Conservation (phyloP, 768 basidiomycete genomes). For the Pleurotus citrinopileatus region DNA sequence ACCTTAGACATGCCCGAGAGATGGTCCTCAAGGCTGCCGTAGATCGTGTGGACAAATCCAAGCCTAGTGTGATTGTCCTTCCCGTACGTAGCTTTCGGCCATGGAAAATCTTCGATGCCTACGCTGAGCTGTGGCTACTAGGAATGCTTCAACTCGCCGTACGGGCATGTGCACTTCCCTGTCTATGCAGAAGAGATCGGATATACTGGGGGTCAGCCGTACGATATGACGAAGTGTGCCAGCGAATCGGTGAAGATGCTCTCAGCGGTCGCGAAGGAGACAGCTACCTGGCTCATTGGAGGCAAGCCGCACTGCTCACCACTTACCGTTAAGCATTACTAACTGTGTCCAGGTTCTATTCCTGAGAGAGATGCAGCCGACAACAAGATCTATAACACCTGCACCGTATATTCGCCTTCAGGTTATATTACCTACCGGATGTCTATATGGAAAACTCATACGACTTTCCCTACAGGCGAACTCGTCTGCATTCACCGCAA, state of each 20-base stretch:
- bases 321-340: not conserved
- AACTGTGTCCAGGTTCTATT: slow-evolving; percentile 67
- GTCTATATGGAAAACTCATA: slow-evolving; percentile 10
- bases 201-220: slow-evolving; percentile 54
- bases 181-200: slow-evolving; percentile 79
- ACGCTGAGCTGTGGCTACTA: slow-evolving; percentile 22
- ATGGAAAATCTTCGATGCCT: not conserved
- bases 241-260: slow-evolving; percentile 85
- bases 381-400: slow-evolving; percentile 87
- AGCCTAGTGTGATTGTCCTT: slow-evolving; percentile 80
- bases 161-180: slow-evolving; percentile 78
- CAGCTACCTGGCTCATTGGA: slow-evolving; percentile 87
- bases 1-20: slow-evolving; percentile 78
- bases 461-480: slow-evolving; percentile 50
- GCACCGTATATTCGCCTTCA: slow-evolving; percentile 84
- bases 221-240: slow-evolving; percentile 48
- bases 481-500: slow-evolving; percentile 90
- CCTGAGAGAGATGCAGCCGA: slow-evolving; percentile 71
- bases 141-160: slow-evolving; percentile 91
- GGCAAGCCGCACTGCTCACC: slow-evolving; percentile 46
- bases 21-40: slow-evolving; percentile 73
- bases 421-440: slow-evolving; percentile 34
- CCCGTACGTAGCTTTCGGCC: slow-evolving; percentile 49
- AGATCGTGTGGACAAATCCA: slow-evolving; percentile 40
- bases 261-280: slow-evolving; percentile 74